Conservation (phyloP, 1,284 basidiomycete genomes). For the Fomitiporia mediterranea region DNA sequence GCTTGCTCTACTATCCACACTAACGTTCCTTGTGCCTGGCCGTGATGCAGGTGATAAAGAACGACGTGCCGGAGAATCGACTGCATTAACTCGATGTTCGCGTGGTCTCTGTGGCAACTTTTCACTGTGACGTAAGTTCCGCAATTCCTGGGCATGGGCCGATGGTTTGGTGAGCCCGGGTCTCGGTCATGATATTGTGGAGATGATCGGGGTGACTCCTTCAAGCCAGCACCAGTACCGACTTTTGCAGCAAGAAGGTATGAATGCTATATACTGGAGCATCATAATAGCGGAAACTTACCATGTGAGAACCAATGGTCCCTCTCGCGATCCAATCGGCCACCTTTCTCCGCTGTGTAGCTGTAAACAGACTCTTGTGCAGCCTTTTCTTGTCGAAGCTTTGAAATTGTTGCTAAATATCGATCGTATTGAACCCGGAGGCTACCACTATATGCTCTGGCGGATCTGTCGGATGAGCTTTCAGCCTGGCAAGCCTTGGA, state of each 20-base stretch:
- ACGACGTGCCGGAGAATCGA: slow-evolving; percentile 50
- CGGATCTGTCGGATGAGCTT: slow-evolving; percentile 37
- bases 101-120: slow-evolving; percentile 39
- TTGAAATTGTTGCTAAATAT: not conserved
- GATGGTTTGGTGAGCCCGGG: slow-evolving; percentile 53
- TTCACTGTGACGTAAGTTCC: slow-evolving; percentile 52
- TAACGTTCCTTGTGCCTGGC: slow-evolving; percentile 65
- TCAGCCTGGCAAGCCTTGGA: slow-evolving; percentile 53
- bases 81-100: slow-evolving; percentile 37
- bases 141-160: slow-evolving; percentile 80
- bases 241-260: slow-evolving; percentile 6
- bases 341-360: slow-evolving; percentile 15
- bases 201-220: slow-evolving; percentile 41
- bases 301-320: slow-evolving; percentile 83
- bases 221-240: slow-evolving; percentile 24
- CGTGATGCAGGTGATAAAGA: slow-evolving; percentile 62
- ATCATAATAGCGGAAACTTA: slow-evolving; percentile 35
- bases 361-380: slow-evolving; percentile 20
- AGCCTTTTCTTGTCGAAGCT: slow-evolving; percentile 21
- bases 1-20: slow-evolving; percentile 54
- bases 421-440: slow-evolving; percentile 14
- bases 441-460: not conserved
- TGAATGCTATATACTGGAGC: not conserved
- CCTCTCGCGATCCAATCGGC: slow-evolving; percentile 75
- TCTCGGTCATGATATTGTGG: slow-evolving; percentile 33